phyloP scores from a whole-genome alignment of 306 rosid genomes.

The Comarum palustre region DNA sequence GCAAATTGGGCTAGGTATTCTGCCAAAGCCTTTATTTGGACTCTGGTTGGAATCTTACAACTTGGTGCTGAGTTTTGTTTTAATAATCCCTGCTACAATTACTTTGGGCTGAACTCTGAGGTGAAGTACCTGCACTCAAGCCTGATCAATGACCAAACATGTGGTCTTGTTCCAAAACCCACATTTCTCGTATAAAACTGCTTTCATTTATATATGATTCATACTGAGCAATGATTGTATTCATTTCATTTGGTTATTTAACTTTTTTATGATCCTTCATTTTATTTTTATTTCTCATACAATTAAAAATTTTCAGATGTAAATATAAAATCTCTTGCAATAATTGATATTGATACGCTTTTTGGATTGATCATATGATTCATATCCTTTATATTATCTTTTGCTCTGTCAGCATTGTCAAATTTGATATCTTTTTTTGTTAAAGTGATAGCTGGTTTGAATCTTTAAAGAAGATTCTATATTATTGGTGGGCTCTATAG shows the following conservation, averaged over 20 bases:
- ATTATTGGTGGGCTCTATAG: background rate
- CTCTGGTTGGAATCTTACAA: background rate
- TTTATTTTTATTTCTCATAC: background rate
- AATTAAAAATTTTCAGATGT: background rate
- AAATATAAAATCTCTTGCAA: background rate
- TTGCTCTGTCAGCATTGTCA: background rate
- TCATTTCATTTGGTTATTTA: background rate
- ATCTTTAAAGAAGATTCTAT: background rate
- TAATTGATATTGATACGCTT: background rate
- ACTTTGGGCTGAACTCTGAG: background rate
- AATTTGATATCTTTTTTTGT: background rate
- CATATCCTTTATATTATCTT: background rate
- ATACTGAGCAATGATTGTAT: background rate
- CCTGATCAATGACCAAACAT: conserved; percentile 2
- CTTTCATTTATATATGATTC: background rate
- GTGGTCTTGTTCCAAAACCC: background rate
- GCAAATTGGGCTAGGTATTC: background rate
- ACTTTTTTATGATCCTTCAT: background rate
- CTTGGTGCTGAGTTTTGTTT: background rate
- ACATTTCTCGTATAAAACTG: background rate
- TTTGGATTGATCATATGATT: background rate
- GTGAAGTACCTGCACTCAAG: background rate
- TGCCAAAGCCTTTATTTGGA: background rate
- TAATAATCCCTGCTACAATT: background rate
- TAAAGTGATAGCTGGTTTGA: background rate